A percentile compares a stretch with the other conserved stretches of the same genome.
Conservation (phyloP, 164 flowering plant species). For the Chimonanthus praecox region DNA sequence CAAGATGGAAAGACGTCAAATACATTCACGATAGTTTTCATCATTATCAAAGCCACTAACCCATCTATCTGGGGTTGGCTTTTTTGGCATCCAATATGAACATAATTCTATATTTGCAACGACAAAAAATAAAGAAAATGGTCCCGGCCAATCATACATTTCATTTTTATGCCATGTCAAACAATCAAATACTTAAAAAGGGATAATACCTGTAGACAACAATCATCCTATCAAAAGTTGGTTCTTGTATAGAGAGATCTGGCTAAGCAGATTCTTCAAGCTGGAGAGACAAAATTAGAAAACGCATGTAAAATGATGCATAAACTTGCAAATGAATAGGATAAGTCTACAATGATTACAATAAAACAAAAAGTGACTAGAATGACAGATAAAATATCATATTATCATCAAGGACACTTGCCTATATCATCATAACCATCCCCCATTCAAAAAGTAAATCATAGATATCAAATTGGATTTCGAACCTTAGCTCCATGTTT, state of each 20-base stretch:
- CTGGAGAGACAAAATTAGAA: conserved; percentile 30
- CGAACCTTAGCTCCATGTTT: conserved; percentile 77
- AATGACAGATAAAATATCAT: neutral
- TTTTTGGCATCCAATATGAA: neutral
- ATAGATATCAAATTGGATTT: neutral
- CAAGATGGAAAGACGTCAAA: neutral
- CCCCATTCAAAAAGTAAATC: neutral
- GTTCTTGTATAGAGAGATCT: conserved; percentile 83
- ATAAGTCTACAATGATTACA: neutral
- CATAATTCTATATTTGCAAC: too few species aligned
- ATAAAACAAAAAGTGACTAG: neutral
- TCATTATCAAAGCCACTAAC: neutral
- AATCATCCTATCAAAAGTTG: conserved; percentile 91
- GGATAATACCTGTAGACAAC: conserved; percentile 78
- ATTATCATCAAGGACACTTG: neutral
- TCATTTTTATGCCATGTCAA: neutral
- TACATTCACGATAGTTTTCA: neutral
- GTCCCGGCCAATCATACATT: neutral
- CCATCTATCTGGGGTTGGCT: neutral
- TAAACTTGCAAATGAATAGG: neutral
- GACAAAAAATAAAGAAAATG: neutral
- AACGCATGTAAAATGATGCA: neutral
- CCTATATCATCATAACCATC: neutral
- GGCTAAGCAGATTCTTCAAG: conserved; percentile 46
- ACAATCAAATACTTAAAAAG: neutral